phyloP scores from a whole-genome alignment of 495 filamentous ascomycete species.

The Gamarada debralockiae region DNA sequence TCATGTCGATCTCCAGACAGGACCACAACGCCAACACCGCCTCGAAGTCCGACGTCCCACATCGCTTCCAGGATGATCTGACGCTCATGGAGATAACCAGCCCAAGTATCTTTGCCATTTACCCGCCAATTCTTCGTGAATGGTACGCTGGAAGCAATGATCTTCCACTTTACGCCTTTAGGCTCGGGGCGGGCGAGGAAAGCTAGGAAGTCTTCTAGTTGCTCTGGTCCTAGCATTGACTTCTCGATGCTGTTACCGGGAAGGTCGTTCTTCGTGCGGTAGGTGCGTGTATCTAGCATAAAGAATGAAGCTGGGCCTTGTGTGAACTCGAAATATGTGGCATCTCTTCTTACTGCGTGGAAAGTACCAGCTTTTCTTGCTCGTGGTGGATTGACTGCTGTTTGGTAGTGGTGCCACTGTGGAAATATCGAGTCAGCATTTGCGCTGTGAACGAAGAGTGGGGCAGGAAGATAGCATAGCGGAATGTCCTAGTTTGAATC shows the following conservation, averaged over 20 bases:
- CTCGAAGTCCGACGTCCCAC: constrained; percentile 71
- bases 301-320: constrained; percentile 93
- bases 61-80: constrained; percentile 78
- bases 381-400: constrained; percentile 73
- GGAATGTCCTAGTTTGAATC: too few species aligned
- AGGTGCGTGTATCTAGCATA: constrained; percentile 86
- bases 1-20: constrained; percentile 91
- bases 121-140: constrained; percentile 97
- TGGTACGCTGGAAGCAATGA: constrained; percentile 80
- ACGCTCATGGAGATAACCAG: constrained; percentile 79
- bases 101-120: constrained; percentile 85
- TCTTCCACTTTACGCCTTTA: constrained; percentile 84
- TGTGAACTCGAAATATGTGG: constrained; percentile 81
- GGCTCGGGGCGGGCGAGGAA: constrained; percentile 70
- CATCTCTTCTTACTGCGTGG: constrained; percentile 36
- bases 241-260: constrained; percentile 54
- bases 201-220: constrained; percentile 72
- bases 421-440: too few species aligned
- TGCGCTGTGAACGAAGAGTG: too few species aligned
- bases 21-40: constrained; percentile 74
- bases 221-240: constrained; percentile 79
- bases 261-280: constrained; percentile 60
- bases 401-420: constrained; percentile 75
- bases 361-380: constrained; percentile 35
- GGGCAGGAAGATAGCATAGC: too few species aligned